Percentiles rank a stretch among this genome's conserved stretches.
Evolutionary conservation across 257 asterid genomes (phyloP).

Genomic region (Phtheirospermum japonicum): DNA sequence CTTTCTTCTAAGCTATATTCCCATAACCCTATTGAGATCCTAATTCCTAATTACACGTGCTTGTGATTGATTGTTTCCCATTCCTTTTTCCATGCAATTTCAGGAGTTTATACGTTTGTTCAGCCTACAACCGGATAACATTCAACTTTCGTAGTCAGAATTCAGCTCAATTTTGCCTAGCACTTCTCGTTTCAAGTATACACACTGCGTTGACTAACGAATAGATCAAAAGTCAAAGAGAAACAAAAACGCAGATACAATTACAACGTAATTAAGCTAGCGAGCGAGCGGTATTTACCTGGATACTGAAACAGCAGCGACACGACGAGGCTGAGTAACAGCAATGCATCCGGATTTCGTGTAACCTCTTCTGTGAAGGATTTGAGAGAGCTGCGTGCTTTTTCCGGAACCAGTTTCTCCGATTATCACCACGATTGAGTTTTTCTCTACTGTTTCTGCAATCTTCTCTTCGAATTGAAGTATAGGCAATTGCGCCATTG

Average conservation of each 20-base stretch:
- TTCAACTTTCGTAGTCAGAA: too few species aligned
- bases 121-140: too few species aligned
- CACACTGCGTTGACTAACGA: too few species aligned
- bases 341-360: conserved; percentile 75
- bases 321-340: conserved; percentile 97
- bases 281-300: conserved; percentile 40
- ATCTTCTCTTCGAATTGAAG: conserved; percentile 82
- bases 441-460: conserved; percentile 64
- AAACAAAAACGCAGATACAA: background rate
- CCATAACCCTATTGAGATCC: too few species aligned
- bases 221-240: too few species aligned
- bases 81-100: too few species aligned
- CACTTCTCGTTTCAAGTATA: too few species aligned
- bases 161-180: too few species aligned
- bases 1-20: too few species aligned
- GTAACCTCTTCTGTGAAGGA: conserved; percentile 74
- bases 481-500: conserved; percentile 68
- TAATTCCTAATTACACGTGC: too few species aligned
- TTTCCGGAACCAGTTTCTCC: conserved; percentile 98
- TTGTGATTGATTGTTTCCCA: too few species aligned
- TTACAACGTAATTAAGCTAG: background rate
- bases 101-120: too few species aligned
- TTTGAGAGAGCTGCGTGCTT: conserved; percentile 94
- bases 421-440: conserved; percentile 70
- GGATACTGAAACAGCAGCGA: conserved; percentile 89